Percentiles rank a stretch among this genome's conserved stretches.
phyloP scores from a whole-genome alignment of 371 early-diverging fungal species.

The Mucor indicus region DNA sequence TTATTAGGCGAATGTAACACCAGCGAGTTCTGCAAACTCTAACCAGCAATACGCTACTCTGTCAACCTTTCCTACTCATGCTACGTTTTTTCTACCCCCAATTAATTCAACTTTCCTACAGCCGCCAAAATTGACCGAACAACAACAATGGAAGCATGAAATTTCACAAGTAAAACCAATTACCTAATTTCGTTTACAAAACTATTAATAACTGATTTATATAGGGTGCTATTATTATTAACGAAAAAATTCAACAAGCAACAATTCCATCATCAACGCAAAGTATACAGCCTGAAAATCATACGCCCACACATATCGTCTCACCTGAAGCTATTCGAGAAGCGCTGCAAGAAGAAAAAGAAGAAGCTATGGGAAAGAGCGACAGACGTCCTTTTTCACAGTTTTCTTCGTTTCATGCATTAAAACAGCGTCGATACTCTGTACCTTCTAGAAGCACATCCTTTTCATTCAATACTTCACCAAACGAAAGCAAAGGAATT shows the following conservation, averaged over 20 bases:
- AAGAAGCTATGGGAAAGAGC: conserved; percentile 28
- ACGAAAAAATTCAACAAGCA: conserved; percentile 1
- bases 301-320: conserved; percentile 29
- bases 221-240: conserved; percentile 8
- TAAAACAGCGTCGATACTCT: conserved; percentile 15
- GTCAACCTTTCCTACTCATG: too few relatives aligned
- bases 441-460: not conserved
- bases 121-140: conserved; percentile 1
- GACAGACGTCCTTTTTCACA: conserved; percentile 17
- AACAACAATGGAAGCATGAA: conserved; percentile 13
- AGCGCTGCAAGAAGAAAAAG: conserved; percentile 44
- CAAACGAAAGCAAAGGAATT: not conserved
- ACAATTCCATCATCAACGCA: not conserved
- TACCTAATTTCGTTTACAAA: not conserved
- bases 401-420: conserved; percentile 16
- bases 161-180: conserved; percentile 14
- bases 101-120: conserved; percentile 6
- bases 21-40: too few relatives aligned
- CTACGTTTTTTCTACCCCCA: conserved; percentile 6
- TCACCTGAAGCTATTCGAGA: conserved; percentile 46
- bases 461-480: not conserved
- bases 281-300: not conserved
- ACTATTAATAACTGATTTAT: not conserved
- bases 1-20: too few relatives aligned
- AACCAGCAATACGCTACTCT: too few relatives aligned